Conservation (phyloP, 208 protist genomes). For the Trypanosoma platydactyli region DNA sequence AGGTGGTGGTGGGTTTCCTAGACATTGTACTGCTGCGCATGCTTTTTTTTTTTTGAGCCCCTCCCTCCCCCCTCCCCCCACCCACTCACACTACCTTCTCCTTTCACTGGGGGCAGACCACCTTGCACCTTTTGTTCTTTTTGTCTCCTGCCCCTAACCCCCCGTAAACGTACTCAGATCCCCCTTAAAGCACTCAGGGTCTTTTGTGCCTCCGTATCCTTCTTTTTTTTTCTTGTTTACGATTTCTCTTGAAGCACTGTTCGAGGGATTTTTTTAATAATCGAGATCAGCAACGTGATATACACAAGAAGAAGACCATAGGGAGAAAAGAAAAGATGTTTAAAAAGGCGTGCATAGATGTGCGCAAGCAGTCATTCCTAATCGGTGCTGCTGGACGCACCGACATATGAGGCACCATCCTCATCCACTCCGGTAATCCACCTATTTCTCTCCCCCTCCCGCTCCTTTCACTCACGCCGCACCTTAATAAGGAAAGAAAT, state of each 20-base stretch:
- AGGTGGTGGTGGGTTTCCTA: background rate
- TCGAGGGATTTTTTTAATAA: background rate
- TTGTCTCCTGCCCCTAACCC: background rate
- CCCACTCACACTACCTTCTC: background rate
- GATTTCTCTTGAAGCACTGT: background rate
- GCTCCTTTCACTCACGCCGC: background rate
- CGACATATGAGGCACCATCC: background rate
- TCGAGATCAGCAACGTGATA: background rate
- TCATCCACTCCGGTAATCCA: background rate
- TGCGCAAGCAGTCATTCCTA: background rate
- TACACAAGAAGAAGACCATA: background rate
- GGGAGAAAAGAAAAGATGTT: slow-evolving; percentile 20
- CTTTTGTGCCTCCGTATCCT: background rate
- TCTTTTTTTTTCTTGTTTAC: background rate
- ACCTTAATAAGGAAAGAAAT: too few relatives aligned
- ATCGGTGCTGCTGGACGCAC: background rate
- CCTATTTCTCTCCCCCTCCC: too few relatives aligned
- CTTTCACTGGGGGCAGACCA: too few relatives aligned
- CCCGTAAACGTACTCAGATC: too few relatives aligned
- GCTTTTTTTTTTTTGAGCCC: background rate
- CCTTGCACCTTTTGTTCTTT: background rate
- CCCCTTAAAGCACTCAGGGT: background rate
- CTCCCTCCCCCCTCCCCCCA: background rate
- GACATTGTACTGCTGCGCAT: background rate
- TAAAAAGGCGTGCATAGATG: slow-evolving; percentile 14